Conservation (phyloP, 2,329 filamentous ascomycete species). For the Penicillium sp. region DNA sequence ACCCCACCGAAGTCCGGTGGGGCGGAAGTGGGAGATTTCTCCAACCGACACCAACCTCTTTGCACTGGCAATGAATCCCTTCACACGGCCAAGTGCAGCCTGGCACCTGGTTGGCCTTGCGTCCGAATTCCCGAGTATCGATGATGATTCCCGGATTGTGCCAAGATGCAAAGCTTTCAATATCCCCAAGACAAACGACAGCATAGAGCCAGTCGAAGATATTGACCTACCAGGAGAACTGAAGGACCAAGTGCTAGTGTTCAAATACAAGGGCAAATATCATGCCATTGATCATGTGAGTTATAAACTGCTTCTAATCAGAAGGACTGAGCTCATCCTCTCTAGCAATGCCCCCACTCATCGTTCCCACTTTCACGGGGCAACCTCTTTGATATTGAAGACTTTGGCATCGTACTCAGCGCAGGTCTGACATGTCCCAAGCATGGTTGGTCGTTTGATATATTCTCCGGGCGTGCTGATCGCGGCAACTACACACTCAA, state of each 20-base stretch:
- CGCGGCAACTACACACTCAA: constrained; percentile 60
- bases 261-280: constrained; percentile 61
- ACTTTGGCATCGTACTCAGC: constrained; percentile 55
- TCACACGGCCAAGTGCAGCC: constrained; percentile 22
- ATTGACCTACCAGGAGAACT: constrained; percentile 42
- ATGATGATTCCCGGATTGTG: constrained; percentile 34
- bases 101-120: constrained; percentile 55
- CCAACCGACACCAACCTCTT: not conserved
- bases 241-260: constrained; percentile 63
- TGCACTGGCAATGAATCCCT: constrained; percentile 19
- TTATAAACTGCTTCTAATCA: not conserved
- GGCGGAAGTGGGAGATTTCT: constrained; percentile 1
- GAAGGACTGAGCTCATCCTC: constrained; percentile 2
- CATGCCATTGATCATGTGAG: constrained; percentile 66
- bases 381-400: constrained; percentile 67
- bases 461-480: constrained; percentile 62
- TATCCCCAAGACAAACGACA: constrained; percentile 39
- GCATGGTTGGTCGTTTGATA: constrained; percentile 69
- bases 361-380: constrained; percentile 64
- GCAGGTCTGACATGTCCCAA: constrained; percentile 65
- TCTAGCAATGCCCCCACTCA: constrained; percentile 64
- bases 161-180: constrained; percentile 60
- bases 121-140: constrained; percentile 56
- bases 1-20: constrained; percentile 1
- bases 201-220: constrained; percentile 20